Evolutionary conservation across 345 rosid genomes (phyloP), one percentile per base, ranked within the genome.

Genomic region (Pistacia integerrima): DNA sequence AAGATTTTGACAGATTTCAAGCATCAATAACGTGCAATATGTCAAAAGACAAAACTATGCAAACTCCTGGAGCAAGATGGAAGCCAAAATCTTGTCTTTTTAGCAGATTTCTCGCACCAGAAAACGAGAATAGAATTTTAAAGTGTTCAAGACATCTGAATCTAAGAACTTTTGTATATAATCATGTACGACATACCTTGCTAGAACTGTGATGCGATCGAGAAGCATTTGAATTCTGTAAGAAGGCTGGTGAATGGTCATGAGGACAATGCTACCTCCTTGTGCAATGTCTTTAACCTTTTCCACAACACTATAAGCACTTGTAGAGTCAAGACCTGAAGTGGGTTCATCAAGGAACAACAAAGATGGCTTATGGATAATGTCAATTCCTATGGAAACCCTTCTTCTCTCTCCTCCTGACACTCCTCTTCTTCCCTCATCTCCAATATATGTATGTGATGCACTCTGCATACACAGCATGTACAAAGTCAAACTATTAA

Each of bases 271-370:
- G 79, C 97, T 93, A 3, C 95, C 97, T 11, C 91, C 82, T 62
- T 64, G 75, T 13, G 97, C 97, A 12, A 94, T 94, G 67, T 81
- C 91, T 82, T 94, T 93, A 25, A 94, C 90, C 84, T 89, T 90
- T 51, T 94, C 94, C 56, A 90, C 98, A 22, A 94, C 98, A 78
- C 92, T 90, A 76, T 83, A 89, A 41, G 97, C 97, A 61, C 92
- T 89, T 0, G 93, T 87, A 25, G 98, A 94, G 82, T 94, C 98
- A 49, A 93, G 87, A 57, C 97, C 97, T 9, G 97, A 93, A 28
- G 98, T 94, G 44, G 98, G 97, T 78, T 94, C 97, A 41, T 94
- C 97, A 0, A 94, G 97, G 72, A 94, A 94, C 79, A 94, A 74
- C 77, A 94, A 62, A 0, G 92, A 81, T 18, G 97, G 97, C 72